A percentile compares a stretch with the other conserved stretches of the same genome.
Evolutionary conservation across 345 rosid species (phyloP).

Genomic region (Murraya paniculata): DNA sequence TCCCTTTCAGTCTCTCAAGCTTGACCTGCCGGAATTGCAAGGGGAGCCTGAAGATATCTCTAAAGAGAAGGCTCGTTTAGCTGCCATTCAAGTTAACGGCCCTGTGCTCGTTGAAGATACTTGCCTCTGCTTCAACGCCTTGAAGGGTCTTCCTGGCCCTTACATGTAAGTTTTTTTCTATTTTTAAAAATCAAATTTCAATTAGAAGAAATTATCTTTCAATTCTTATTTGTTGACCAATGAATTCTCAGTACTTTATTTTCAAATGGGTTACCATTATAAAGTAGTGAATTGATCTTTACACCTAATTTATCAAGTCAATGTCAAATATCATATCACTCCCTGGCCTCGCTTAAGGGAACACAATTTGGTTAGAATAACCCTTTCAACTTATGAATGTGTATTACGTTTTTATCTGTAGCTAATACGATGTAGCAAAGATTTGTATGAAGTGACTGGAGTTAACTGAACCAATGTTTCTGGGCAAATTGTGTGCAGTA

Average conservation of each 20-base stretch:
- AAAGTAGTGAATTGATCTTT: background rate
- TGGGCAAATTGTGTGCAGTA: background rate
- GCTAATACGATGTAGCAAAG: background rate
- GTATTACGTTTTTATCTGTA: too few species aligned
- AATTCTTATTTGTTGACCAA: background rate
- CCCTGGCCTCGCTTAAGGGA: background rate
- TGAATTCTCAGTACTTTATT: background rate
- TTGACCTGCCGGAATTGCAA: conserved; percentile 89
- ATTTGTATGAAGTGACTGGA: background rate
- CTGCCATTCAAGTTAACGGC: conserved; percentile 79
- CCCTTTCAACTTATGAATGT: background rate
- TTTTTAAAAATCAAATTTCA: too few species aligned
- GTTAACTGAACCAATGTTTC: background rate
- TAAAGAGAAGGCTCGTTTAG: conserved; percentile 89
- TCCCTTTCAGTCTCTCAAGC: conserved; percentile 83
- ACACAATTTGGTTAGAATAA: background rate
- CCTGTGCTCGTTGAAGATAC: conserved; percentile 97
- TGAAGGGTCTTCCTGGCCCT: conserved; percentile 97
- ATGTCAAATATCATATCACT: background rate
- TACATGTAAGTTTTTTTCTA: conserved; percentile 65
- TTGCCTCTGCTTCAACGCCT: conserved; percentile 93
- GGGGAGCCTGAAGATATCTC: conserved; percentile 92
- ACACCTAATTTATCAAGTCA: background rate
- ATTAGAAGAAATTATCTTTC: background rate
- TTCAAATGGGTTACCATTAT: background rate